Percentiles rank a stretch among this genome's conserved stretches.
phyloP scores from a whole-genome alignment of 179 eudicot genomes.

The Amaranthus tricolor region DNA sequence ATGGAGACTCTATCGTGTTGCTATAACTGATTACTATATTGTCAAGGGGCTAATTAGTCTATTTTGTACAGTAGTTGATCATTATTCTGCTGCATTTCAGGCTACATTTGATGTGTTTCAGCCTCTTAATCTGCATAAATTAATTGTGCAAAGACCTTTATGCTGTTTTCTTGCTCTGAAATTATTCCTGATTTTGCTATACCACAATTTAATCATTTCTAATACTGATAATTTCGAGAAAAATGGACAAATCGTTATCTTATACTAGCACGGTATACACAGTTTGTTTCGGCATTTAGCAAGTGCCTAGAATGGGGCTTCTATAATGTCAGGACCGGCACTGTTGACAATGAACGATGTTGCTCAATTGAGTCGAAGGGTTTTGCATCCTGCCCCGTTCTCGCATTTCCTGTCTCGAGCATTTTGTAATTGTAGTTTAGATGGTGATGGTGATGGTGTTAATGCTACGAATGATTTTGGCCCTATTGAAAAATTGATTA shows the following conservation, averaged over 20 bases:
- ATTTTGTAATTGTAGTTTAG: constrained; percentile 35
- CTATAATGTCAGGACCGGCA: too few relatives aligned
- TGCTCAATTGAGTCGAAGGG: constrained; percentile 43
- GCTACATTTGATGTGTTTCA: neutral
- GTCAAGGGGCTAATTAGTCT: neutral
- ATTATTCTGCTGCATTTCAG: neutral
- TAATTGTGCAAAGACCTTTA: neutral
- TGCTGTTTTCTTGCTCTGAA: neutral
- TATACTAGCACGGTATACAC: too few relatives aligned
- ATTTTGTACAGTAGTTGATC: neutral
- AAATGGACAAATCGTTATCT: too few relatives aligned
- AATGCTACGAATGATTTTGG: constrained; percentile 36
- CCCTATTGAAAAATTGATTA: constrained; percentile 50
- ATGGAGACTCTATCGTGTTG: neutral
- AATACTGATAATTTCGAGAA: neutral
- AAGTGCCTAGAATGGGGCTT: neutral
- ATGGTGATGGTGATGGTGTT: constrained; percentile 31
- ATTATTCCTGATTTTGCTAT: neutral
- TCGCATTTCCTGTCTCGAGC: constrained; percentile 28
- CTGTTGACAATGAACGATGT: constrained; percentile 44
- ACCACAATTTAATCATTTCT: neutral
- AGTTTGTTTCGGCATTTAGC: neutral
- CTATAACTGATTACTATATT: neutral
- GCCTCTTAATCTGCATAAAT: too few relatives aligned
- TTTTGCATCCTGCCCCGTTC: constrained; percentile 32